Conservation (phyloP, 192 early-diverging fungal genomes). For the Mortierella hygrophila region DNA sequence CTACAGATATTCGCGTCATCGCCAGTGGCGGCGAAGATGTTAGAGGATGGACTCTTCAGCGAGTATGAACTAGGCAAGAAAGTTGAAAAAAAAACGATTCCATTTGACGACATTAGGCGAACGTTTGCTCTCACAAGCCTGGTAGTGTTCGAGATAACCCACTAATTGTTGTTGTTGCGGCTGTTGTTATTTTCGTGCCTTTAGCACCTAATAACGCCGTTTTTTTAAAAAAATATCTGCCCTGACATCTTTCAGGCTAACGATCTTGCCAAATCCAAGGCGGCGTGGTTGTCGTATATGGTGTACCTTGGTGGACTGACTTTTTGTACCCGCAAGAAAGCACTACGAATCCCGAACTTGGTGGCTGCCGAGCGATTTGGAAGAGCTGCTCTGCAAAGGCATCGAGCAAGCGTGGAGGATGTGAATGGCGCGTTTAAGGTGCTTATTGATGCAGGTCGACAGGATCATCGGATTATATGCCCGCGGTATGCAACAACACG, state of each 20-base stretch:
- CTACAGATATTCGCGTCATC: too few species aligned
- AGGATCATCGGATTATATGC: conserved; percentile 24
- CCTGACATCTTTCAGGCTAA: conserved; percentile 1
- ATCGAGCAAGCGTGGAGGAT: conserved; percentile 26
- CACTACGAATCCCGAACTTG: conserved; percentile 42
- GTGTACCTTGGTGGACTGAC: conserved; percentile 29
- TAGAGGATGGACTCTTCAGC: too few species aligned
- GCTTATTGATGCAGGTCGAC: conserved; percentile 22
- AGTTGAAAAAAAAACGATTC: too few species aligned
- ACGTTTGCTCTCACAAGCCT: too few species aligned
- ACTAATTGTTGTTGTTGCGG: too few species aligned
- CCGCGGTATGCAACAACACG: conserved; percentile 19
- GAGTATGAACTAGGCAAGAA: too few species aligned
- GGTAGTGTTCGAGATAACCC: neutral
- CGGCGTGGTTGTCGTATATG: conserved; percentile 16
- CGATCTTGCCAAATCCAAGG: conserved; percentile 17
- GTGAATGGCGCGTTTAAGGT: conserved; percentile 22
- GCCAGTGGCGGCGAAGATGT: too few species aligned
- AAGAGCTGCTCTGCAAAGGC: conserved; percentile 23
- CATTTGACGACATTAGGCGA: too few species aligned
- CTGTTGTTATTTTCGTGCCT: too few species aligned
- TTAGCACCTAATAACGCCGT: too few species aligned
- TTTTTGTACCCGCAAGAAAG: conserved; percentile 43
- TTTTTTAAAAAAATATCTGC: too few species aligned
- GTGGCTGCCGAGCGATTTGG: conserved; percentile 39